Percentiles rank a stretch among this genome's conserved stretches.
These are phyloP conservation scores for Xylariales sp. DNA, from an alignment of 2,329 filamentous ascomycete genomes.

Conservation along the genomic window DNA sequence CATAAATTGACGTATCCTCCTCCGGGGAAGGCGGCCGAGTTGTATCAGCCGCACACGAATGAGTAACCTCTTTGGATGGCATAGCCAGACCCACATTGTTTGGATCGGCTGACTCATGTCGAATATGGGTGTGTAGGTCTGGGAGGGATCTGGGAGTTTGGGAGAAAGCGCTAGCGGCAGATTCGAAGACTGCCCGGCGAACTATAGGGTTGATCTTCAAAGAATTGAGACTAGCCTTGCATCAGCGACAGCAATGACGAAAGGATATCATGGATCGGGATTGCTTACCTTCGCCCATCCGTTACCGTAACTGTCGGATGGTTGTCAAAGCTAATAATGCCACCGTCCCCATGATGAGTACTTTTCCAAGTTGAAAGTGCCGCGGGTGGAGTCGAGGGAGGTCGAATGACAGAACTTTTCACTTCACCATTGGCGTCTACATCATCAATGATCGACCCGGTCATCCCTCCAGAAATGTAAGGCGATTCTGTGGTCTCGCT, in stretches of 20 bases:
- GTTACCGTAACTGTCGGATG: constrained; percentile 11
- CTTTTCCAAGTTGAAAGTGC: constrained; percentile 12
- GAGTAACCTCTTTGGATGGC: constrained; percentile 1
- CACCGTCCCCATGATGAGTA: constrained; percentile 7
- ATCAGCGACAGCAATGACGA: no score
- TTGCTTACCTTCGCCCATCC: constrained; percentile 14
- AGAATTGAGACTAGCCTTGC: background rate
- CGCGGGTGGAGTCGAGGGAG: constrained; percentile 19
- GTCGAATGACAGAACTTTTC: constrained; percentile 6
- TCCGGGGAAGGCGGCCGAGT: constrained; percentile 13
- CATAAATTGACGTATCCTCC: constrained; percentile 13
- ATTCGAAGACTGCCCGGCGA: background rate
- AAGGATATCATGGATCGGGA: no score
- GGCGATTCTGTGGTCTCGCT: background rate
- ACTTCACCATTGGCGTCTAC: background rate
- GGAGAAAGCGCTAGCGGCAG: no score
- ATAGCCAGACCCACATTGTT: constrained; percentile 12
- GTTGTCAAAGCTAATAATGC: constrained; percentile 12
- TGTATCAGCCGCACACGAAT: no score
- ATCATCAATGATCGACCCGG: background rate
- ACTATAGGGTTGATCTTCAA: background rate
- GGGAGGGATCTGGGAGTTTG: no score
- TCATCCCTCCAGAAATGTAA: no score
- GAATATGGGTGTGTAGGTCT: background rate
- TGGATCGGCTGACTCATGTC: constrained; percentile 11